A percentile compares a stretch with the other conserved stretches of the same genome.
phyloP scores from a whole-genome alignment of 1,284 basidiomycete genomes.

The Rhizopogon hawkerae region DNA sequence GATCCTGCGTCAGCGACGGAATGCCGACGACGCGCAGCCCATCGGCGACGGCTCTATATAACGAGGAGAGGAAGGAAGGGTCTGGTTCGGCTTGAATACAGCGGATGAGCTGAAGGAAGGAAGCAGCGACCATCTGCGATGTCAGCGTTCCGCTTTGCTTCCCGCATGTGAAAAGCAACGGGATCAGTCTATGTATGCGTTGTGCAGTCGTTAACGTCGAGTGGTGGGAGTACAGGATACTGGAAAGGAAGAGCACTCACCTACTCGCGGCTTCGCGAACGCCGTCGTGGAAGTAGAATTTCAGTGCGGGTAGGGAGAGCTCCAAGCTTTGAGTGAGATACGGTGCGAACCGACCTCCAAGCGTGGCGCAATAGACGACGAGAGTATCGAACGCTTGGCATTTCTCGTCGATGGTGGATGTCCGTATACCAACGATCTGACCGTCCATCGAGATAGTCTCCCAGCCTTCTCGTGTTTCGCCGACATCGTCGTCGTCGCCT shows the following conservation, averaged over 20 bases:
- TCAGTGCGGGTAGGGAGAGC: conserved; percentile 60
- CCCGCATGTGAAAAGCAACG: conserved; percentile 63
- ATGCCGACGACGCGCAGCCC: conserved; percentile 54
- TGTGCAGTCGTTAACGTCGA: not conserved
- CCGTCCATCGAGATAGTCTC: conserved; percentile 71
- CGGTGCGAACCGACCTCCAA: conserved; percentile 62
- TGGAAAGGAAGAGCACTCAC: conserved; percentile 11
- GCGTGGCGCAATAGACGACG: conserved; percentile 68
- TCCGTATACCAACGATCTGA: conserved; percentile 66
- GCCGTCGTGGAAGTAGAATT: conserved; percentile 75
- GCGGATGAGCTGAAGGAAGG: conserved; percentile 59
- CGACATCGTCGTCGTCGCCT: conserved; percentile 50
- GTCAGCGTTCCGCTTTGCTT: conserved; percentile 61
- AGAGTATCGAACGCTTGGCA: conserved; percentile 81
- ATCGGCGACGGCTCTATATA: conserved; percentile 72
- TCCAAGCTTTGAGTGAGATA: conserved; percentile 66
- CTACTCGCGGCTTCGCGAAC: conserved; percentile 58
- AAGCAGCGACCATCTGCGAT: conserved; percentile 60
- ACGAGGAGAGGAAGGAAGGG: conserved; percentile 63
- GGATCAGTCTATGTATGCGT: conserved; percentile 48
- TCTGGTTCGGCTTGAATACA: conserved; percentile 63
- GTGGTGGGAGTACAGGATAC: not conserved
- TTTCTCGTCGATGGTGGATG: conserved; percentile 78
- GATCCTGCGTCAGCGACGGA: conserved; percentile 40
- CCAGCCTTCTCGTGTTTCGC: conserved; percentile 61